Evolutionary conservation across 1,139 yeast species (phyloP).

Genomic region (Meyerozyma athensensis): DNA sequence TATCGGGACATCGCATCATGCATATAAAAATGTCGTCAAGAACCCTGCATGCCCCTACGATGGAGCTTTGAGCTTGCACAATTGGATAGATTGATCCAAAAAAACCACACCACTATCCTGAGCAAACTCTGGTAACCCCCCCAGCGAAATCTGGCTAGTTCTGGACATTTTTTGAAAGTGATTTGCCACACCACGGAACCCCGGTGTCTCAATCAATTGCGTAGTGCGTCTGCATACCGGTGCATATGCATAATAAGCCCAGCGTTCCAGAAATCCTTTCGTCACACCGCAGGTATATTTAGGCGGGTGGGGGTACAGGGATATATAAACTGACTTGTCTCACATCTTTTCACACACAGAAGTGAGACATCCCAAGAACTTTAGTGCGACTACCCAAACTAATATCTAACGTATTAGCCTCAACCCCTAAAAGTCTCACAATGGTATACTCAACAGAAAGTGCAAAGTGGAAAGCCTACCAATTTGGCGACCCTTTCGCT

Average conservation of each 20-base stretch:
- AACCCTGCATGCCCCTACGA: too few species aligned
- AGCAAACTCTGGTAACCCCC: neutral
- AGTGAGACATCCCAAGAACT: too few species aligned
- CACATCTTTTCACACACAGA: too few species aligned
- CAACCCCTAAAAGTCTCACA: constrained; percentile 3
- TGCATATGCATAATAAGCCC: constrained; percentile 3
- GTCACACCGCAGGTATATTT: constrained; percentile 2
- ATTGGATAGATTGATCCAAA: too few species aligned
- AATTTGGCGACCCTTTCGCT: constrained; percentile 64
- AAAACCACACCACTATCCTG: neutral
- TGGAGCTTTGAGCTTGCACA: too few species aligned
- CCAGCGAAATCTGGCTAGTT: neutral
- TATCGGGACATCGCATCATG: neutral
- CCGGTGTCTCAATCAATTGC: neutral
- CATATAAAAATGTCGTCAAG: too few species aligned
- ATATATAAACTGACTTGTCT: neutral
- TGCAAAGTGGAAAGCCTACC: constrained; percentile 61
- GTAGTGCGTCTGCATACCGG: neutral
- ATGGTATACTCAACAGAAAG: constrained; percentile 45
- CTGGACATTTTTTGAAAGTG: neutral
- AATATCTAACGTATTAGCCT: too few species aligned
- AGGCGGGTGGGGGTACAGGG: neutral
- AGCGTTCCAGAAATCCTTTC: constrained; percentile 3
- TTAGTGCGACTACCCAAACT: too few species aligned
- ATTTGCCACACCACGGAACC: neutral